Percentiles rank a stretch among this genome's conserved stretches.
Conservation (phyloP, 345 rosid genomes). For the Crucihimalaya himalaica region DNA sequence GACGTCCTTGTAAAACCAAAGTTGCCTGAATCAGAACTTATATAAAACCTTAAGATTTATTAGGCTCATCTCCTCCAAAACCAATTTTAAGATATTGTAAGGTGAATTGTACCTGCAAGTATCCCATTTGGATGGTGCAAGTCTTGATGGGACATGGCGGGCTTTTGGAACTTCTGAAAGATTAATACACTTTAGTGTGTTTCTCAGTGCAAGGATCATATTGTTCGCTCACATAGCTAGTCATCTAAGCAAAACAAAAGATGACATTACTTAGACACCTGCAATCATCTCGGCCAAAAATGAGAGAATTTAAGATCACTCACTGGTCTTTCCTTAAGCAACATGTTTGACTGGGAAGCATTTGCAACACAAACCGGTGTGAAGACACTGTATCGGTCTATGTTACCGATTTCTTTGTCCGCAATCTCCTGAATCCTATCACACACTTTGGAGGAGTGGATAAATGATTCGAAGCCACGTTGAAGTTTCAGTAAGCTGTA, state of each 20-base stretch:
- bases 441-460: slow-evolving; percentile 70
- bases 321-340: slow-evolving; percentile 64
- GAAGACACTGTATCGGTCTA: slow-evolving; percentile 86
- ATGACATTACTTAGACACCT: background rate
- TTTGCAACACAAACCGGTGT: slow-evolving; percentile 70
- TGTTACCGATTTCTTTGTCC: slow-evolving; percentile 66
- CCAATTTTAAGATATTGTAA: background rate
- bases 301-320: slow-evolving; percentile 32
- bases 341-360: slow-evolving; percentile 53
- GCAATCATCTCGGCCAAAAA: background rate
- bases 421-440: slow-evolving; percentile 55
- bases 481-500: slow-evolving; percentile 60
- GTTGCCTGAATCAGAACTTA: slow-evolving; percentile 1
- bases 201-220: slow-evolving; percentile 97
- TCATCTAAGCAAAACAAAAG: slow-evolving; percentile 42
- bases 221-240: slow-evolving; percentile 61
- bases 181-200: slow-evolving; percentile 74
- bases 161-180: slow-evolving; percentile 77
- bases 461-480: slow-evolving; percentile 71
- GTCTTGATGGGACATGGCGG: slow-evolving; percentile 65
- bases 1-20: slow-evolving; percentile 48
- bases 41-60: background rate
- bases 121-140: slow-evolving; percentile 78
- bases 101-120: slow-evolving; percentile 72
- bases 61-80: background rate